Evolutionary conservation across 2,329 filamentous ascomycete genomes (phyloP), one percentile per base, ranked within the genome.

Genomic region (Colletotrichum sp.): DNA sequence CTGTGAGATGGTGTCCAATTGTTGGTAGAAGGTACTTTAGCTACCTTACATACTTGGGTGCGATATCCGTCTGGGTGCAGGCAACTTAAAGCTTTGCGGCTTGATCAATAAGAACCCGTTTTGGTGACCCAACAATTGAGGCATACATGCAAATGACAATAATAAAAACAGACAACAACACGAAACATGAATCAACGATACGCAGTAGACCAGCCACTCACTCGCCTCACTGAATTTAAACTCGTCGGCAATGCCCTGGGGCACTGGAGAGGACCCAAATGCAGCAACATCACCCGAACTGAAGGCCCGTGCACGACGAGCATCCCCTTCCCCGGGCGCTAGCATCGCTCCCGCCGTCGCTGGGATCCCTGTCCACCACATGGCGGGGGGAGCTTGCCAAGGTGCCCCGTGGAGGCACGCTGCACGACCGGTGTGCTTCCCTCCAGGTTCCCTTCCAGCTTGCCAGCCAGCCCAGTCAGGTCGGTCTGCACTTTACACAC

Each of bases 281-380:
- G 22, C 52, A 58, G 48, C 28, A 60, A 28, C 8, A 43, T 48
- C 32, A 52, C 36, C 73, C 43, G 69, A 75, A 64, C 73, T 36
- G 56, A 67, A 8, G 73, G 73, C 43, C 73, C 56, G 73, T 75
- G 72, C 72, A 34, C 32, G 56, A 30, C 22, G 43, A 52, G 43
- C n/a, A 7, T 36, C 15, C 12, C 25, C 15, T 28, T 43, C 55
- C 27, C 48, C 67, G 66, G 67, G 52, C 43, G 34, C 66, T 74
- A 70, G 52, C 58, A 70, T 56, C 56, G 36, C 66, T 60, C 55
- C 56, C 65, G 56, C 56, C 43, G 56, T 60, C 28, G 30, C 64
- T 72, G 52, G 18, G 52, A 72, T 66, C 73, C 73, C 64, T 75
- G 73, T 64, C 39, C 32, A 48, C 73, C 64, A 32, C 69, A 67